Conservation (phyloP, 2,329 filamentous ascomycete species). For the Alternaria sp. region DNA sequence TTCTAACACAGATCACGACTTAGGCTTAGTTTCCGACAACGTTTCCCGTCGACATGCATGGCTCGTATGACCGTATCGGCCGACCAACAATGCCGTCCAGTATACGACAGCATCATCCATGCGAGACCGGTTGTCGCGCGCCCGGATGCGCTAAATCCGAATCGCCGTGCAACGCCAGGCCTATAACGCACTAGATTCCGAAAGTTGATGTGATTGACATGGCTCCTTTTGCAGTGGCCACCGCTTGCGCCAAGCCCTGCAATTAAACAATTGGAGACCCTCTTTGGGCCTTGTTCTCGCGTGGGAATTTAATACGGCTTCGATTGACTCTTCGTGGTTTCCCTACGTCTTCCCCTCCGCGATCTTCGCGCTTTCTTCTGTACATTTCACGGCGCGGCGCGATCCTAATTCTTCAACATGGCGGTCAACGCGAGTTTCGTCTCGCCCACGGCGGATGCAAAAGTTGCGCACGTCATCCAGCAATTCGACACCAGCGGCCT, state of each 20-base stretch:
- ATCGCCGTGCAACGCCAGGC: conserved; percentile 14
- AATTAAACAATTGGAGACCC: conserved; percentile 26
- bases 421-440: conserved; percentile 51
- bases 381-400: conserved; percentile 11
- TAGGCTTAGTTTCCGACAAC: conserved; percentile 5
- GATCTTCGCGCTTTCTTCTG: conserved; percentile 10
- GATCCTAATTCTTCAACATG: conserved; percentile 30
- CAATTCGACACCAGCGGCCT: conserved; percentile 45
- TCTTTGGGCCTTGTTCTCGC: conserved; percentile 20
- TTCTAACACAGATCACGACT: neutral
- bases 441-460: conserved; percentile 52
- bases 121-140: neutral
- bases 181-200: conserved; percentile 7
- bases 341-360: conserved; percentile 15
- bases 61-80: conserved; percentile 4
- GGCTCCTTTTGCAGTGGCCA: conserved; percentile 22
- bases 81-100: neutral
- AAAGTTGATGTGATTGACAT: conserved; percentile 7
- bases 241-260: conserved; percentile 22
- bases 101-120: conserved; percentile 9
- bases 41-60: conserved; percentile 1
- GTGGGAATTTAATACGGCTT: conserved; percentile 18
- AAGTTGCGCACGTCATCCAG: conserved; percentile 42
- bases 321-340: conserved; percentile 11
- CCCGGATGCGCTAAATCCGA: conserved; percentile 13